Conservation (phyloP, 768 basidiomycete genomes). For the Calocera cornea region DNA sequence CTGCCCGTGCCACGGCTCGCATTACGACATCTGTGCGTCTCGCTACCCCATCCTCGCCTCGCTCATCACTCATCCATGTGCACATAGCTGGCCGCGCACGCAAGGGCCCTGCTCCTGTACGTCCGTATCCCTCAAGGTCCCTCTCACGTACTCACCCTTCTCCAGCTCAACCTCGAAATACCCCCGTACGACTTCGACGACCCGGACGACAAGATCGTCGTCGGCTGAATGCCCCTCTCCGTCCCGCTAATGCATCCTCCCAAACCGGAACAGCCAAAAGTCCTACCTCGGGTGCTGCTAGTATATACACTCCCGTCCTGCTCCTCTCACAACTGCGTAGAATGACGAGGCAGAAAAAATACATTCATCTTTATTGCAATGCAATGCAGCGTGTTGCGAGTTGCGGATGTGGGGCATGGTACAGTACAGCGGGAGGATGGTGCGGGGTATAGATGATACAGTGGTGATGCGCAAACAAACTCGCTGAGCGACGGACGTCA, state of each 20-base stretch:
- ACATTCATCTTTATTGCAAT: neutral
- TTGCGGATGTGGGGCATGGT: neutral
- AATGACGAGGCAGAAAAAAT: neutral
- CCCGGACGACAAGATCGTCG: constrained; percentile 68
- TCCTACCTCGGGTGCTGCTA: neutral
- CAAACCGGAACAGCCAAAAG: neutral
- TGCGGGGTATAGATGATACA: neutral
- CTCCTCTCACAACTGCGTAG: neutral
- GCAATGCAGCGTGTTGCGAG: neutral
- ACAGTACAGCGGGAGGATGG: neutral
- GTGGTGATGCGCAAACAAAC: too few relatives aligned
- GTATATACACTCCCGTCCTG: neutral
- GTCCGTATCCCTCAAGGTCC: constrained; percentile 19
- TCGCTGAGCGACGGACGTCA: neutral
- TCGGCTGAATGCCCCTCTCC: constrained; percentile 44
- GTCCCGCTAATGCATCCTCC: neutral
- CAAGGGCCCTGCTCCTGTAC: constrained; percentile 90
- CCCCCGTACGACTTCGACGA: constrained; percentile 82
- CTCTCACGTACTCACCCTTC: constrained; percentile 9
- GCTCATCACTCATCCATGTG: constrained; percentile 10
- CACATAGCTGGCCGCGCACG: constrained; percentile 75
- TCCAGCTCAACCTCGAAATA: constrained; percentile 83
- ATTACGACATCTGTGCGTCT: constrained; percentile 83
- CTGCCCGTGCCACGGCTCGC: constrained; percentile 98
- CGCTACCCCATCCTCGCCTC: neutral